These are phyloP conservation scores for Bruguiera hainesii DNA, from an alignment of 441 rosid genomes.

Conservation along the genomic window DNA sequence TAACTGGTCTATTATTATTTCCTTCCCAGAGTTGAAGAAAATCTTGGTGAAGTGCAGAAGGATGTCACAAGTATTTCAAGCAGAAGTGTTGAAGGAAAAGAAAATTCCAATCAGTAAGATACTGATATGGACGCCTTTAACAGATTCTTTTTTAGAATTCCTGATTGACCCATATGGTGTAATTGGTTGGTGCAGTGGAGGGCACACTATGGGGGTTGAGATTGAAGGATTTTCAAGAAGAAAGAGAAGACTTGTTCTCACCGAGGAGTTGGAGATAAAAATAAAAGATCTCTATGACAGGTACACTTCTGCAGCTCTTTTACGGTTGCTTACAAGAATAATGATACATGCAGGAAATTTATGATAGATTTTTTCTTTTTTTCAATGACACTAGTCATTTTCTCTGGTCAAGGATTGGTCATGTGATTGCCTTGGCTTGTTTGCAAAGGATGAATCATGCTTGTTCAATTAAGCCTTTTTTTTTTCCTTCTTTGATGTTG, in stretches of 20 bases:
- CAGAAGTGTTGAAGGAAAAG: constrained; percentile 21
- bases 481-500: background rate
- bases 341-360: too few relatives aligned
- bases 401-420: constrained; percentile 7
- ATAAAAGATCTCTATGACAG: constrained; percentile 69
- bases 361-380: too few relatives aligned
- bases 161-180: constrained; percentile 9
- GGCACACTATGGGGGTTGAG: constrained; percentile 34
- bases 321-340: background rate
- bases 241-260: constrained; percentile 63
- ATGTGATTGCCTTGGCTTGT: constrained; percentile 12
- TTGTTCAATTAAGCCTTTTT: background rate
- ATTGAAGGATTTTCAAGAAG: constrained; percentile 42
- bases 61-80: constrained; percentile 21
- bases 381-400: background rate
- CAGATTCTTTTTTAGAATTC: background rate
- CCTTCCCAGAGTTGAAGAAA: constrained; percentile 26
- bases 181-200: constrained; percentile 44
- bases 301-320: constrained; percentile 33
- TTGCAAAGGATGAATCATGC: background rate
- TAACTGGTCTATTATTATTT: constrained; percentile 1
- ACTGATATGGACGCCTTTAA: constrained; percentile 2
- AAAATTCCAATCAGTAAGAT: constrained; percentile 25
- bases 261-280: constrained; percentile 56
- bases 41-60: constrained; percentile 23